These are phyloP conservation scores for Oropetium thomaeum DNA, from an alignment of 176 grass and related monocot species.

Conservation along the genomic window DNA sequence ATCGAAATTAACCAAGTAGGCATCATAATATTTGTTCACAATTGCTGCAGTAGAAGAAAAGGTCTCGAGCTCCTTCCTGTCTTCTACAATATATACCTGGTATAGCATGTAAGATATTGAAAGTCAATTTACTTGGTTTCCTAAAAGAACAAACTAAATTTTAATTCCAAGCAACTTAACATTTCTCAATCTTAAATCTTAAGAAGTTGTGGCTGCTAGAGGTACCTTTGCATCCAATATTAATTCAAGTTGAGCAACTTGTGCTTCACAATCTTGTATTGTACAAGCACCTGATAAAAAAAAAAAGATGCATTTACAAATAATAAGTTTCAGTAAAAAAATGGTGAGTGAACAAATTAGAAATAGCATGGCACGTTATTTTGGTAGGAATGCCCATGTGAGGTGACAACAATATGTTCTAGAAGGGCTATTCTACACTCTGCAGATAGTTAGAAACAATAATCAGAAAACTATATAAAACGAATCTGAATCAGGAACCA, in stretches of 20 bases:
- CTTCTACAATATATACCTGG: conserved; percentile 51
- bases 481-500: neutral
- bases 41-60: conserved; percentile 38
- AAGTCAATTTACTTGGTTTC: neutral
- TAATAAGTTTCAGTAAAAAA: conserved; percentile 5
- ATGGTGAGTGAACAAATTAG: neutral
- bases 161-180: too few relatives aligned
- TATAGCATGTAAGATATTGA: conserved; percentile 26
- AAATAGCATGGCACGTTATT: neutral
- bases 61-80: conserved; percentile 47
- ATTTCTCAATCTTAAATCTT: too few relatives aligned
- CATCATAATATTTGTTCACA: conserved; percentile 58
- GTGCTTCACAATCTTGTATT: conserved; percentile 42
- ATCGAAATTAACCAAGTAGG: conserved; percentile 48
- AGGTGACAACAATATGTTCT: neutral
- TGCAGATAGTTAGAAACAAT: too few relatives aligned
- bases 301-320: neutral
- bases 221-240: conserved; percentile 52
- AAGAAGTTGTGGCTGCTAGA: neutral
- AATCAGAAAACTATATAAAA: too few relatives aligned
- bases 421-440: neutral
- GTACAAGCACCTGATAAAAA: conserved; percentile 41
- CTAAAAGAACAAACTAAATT: conserved; percentile 7
- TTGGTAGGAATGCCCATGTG: neutral
- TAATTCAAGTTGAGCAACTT: conserved; percentile 54